Base-by-base conservation (phyloP, 495 filamentous ascomycete species). In the Lasiosphaeris hirsuta region DNA sequence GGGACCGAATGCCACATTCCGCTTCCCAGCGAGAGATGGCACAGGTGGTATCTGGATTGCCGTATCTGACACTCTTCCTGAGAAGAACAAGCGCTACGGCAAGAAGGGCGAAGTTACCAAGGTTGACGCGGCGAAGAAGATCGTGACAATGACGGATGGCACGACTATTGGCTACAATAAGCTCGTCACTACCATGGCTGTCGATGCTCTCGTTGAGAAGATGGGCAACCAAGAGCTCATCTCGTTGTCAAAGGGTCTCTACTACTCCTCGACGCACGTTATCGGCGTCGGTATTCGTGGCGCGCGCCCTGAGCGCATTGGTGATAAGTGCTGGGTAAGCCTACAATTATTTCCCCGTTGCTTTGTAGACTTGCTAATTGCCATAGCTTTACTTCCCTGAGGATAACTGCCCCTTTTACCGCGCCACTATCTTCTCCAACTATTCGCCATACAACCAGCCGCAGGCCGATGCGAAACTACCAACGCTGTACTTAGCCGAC, bases 371-470 rank as follows among this genome's bases (percentile, higher is more conserved):
- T 10, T 44, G 46, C 63, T 69, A 57, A 72, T 60, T 53, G n/a
- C 62, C 41, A 10, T 14, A 88, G 90, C 84, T 99, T 54, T 99
- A 99, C 85, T 99, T 97, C 86, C 94, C 94, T 61, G 95, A 99
- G 72, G 86, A 96, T 74, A 85, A 99, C 84, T 96, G 92, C 82
- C 92, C 91, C 70, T 99, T 99, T 86, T 99, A 99, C 82, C 91
- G 94, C 66, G 94, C 94, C 68, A 99, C 94, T 60, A 97, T 99
- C 78, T 99, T 99, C 86, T 97, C 94, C 76, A 99, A 99, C 86
- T 99, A 99, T 83, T 97, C 95, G 14, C 94, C 93, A 57, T 84
- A 96, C 84, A 99, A 99, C 80, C 94, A 97, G 77, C 94, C 94
- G 15, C 77, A 86, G 51, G 78, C 82, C 43, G 85, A 85, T 55